Base-by-base conservation (phyloP, 2,329 filamentous ascomycete species). In the Hortaea sp. region DNA sequence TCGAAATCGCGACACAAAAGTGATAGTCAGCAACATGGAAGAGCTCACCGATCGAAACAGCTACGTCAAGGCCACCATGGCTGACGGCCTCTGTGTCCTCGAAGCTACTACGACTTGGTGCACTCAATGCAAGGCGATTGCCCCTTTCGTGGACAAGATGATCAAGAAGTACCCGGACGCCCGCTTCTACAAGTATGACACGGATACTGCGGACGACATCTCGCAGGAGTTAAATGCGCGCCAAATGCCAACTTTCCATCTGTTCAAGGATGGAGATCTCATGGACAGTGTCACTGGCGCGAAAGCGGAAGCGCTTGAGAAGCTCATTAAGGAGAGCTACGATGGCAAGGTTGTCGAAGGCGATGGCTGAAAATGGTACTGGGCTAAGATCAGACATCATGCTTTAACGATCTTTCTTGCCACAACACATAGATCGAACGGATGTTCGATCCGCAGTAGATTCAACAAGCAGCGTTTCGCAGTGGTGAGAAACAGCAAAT, bases 261-360 rank as follows among this genome's bases (percentile, higher is more conserved):
- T 62, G n/a, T 63, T 63, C 53, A 57, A 58, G 41, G 57, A 63
- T 45, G 61, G 61, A 5, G 60, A 62, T 41, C 28, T 63, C 37
- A 47, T 49, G 40, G 57, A 53, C 10, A 52, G 52, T 20, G 51
- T 63, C 2, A 63, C 57, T 7, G 60, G 61, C 1, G 58, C 59
- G 13, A 61, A 57, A 42, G 56, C 53, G 12, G 53, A 52, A 43
- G 54, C 54, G 45, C 46, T 63, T 38, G 61, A 63, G 53, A 56
- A 57, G 37, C 39, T 49, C 42, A 49, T 58, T 39, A 41, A 45
- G 43, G 49, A 53, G 48, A 53, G 51, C 39, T 63, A 63, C 43
- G 54, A 59, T 49, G 60, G 57, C 4, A 56, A 56, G 46, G 50
- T 58, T 3, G 53, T 50, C 6, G 57, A 56, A 30, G 32, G n/a